A percentile compares a stretch with the other conserved stretches of the same genome.
Evolutionary conservation across 2,329 filamentous ascomycete genomes (phyloP).

Genomic region (Didymella lethalis): DNA sequence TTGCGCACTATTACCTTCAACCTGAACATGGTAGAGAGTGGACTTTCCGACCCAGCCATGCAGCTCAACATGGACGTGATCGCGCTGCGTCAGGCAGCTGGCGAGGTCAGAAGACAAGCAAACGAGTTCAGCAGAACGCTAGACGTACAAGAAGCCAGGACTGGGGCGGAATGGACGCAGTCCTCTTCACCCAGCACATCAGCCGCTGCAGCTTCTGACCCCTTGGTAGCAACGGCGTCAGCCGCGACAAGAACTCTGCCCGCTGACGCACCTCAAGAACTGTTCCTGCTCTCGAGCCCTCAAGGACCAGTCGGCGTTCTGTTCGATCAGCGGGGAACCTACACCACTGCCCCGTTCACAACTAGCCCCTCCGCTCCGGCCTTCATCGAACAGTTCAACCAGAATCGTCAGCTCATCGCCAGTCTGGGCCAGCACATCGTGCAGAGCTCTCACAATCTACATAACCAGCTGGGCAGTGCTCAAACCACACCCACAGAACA

Average conservation of each 20-base stretch:
- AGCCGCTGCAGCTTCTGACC: slow-evolving; percentile 8
- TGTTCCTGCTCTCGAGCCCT: slow-evolving; percentile 49
- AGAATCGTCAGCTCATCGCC: slow-evolving; percentile 45
- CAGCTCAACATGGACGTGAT: slow-evolving; percentile 41
- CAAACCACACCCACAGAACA: slow-evolving; percentile 33
- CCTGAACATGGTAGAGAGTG: slow-evolving; percentile 41
- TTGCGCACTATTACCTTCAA: slow-evolving; percentile 34
- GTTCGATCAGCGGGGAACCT: slow-evolving; percentile 48
- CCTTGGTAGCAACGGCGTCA: slow-evolving; percentile 16
- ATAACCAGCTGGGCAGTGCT: slow-evolving; percentile 30
- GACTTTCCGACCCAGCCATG: slow-evolving; percentile 38
- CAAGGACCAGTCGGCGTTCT: slow-evolving; percentile 49
- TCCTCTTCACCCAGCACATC: slow-evolving; percentile 11
- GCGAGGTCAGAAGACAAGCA: slow-evolving; percentile 38
- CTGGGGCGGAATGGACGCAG: not conserved
- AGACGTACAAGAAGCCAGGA: slow-evolving; percentile 25
- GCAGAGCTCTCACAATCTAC: slow-evolving; percentile 26
- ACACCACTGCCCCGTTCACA: slow-evolving; percentile 43
- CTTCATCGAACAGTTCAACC: slow-evolving; percentile 46
- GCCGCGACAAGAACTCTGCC: slow-evolving; percentile 21
- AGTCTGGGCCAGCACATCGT: slow-evolving; percentile 43
- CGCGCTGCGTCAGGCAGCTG: slow-evolving; percentile 40
- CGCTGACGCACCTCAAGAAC: slow-evolving; percentile 34
- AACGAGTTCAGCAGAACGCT: slow-evolving; percentile 34
- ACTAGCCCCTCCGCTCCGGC: slow-evolving; percentile 40